These are phyloP conservation scores for Sporisorium scitamineum DNA, from an alignment of 1,284 basidiomycete genomes.

Conservation along the genomic window DNA sequence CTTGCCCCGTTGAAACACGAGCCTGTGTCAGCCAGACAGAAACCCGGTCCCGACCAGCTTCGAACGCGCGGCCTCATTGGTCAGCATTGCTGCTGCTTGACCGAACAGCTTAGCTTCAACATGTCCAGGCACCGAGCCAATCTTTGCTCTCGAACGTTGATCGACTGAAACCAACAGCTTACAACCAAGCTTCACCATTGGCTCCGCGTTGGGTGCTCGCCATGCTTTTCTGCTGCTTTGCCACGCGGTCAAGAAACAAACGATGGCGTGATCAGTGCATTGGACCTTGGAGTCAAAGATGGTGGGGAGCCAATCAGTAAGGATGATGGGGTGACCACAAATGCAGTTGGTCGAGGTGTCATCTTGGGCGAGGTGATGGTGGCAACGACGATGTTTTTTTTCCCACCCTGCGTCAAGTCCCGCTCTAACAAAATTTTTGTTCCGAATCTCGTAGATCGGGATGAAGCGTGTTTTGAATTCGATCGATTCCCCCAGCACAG, in stretches of 20 bases:
- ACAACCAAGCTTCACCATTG: neutral
- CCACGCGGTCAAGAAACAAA: constrained; percentile 15
- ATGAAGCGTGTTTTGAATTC: neutral
- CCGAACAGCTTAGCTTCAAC: no score
- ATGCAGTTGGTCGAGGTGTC: neutral
- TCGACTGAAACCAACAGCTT: neutral
- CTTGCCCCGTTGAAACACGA: no score
- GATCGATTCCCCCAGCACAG: constrained; percentile 22
- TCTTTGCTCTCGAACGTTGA: neutral
- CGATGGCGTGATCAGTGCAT: constrained; percentile 31
- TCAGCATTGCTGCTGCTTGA: neutral
- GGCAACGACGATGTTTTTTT: neutral
- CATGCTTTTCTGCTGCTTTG: constrained; percentile 7
- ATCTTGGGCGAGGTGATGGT: neutral
- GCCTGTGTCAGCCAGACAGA: no score
- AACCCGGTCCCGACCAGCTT: no score
- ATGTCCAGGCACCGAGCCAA: no score
- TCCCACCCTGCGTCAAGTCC: neutral
- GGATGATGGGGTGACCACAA: neutral
- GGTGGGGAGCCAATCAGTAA: constrained; percentile 13
- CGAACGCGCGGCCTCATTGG: neutral
- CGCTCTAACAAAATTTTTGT: neutral
- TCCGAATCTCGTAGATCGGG: neutral
- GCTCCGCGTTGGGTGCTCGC: neutral
- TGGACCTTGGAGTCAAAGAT: constrained; percentile 5